phyloP scores from a whole-genome alignment of 148 eudicot species.

The Rhododendron simsii region DNA sequence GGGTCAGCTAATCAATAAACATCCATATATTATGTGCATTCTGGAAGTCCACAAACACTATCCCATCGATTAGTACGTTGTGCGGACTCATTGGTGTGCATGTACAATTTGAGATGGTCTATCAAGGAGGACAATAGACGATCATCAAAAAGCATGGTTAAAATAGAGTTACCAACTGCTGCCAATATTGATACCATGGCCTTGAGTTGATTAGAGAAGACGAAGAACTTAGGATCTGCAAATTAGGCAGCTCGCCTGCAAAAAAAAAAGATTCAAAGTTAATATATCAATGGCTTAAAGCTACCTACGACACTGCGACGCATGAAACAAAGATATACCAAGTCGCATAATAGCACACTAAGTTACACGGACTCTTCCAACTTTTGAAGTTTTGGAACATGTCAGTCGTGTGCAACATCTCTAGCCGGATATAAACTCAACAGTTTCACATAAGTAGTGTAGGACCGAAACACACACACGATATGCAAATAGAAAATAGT shows the following conservation, averaged over 20 bases:
- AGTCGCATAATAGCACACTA: too few species aligned
- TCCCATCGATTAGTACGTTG: background rate
- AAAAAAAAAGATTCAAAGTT: conserved; percentile 8
- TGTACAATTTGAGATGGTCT: background rate
- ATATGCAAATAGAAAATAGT: too few species aligned
- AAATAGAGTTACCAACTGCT: conserved; percentile 51
- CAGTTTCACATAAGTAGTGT: background rate
- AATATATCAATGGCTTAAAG: background rate
- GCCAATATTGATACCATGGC: conserved; percentile 56
- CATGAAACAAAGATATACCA: background rate
- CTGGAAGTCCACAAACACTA: background rate
- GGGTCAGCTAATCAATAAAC: background rate
- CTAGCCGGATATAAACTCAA: background rate
- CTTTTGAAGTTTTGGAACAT: background rate
- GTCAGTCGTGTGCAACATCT: background rate
- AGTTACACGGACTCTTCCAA: background rate
- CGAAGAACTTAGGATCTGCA: conserved; percentile 24
- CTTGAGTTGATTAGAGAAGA: conserved; percentile 32
- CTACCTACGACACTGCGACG: background rate
- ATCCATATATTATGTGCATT: background rate
- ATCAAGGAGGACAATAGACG: background rate
- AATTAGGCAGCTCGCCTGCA: conserved; percentile 43
- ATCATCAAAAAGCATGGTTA: background rate
- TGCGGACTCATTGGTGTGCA: background rate
- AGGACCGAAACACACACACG: too few species aligned